phyloP scores from a whole-genome alignment of 1,284 basidiomycete species.

The Hypsizygus ulmarius region DNA sequence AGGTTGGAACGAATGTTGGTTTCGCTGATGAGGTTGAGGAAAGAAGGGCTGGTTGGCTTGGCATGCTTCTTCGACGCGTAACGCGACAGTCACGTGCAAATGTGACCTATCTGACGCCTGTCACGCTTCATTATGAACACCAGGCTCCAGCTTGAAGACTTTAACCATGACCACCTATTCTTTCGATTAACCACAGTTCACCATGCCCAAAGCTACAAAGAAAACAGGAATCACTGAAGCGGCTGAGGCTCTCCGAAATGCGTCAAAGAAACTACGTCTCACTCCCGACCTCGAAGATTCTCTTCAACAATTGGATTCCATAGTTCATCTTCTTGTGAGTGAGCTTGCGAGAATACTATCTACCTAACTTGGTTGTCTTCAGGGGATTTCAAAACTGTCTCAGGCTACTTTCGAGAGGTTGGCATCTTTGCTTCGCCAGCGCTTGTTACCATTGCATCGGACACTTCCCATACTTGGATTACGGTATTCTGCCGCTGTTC shows the following conservation, averaged over 20 bases:
- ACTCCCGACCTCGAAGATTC: slow-evolving; percentile 14
- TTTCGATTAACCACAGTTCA: neutral
- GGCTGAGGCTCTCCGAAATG: slow-evolving; percentile 13
- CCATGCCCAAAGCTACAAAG: neutral
- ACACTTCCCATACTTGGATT: slow-evolving; percentile 19
- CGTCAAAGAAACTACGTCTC: slow-evolving; percentile 15
- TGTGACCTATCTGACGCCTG: neutral
- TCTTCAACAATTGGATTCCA: slow-evolving; percentile 19
- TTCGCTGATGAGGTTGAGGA: neutral
- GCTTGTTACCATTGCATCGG: slow-evolving; percentile 21
- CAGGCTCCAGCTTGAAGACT: neutral
- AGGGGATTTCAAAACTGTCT: slow-evolving; percentile 16
- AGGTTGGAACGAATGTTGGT: neutral
- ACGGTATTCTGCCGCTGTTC: slow-evolving; percentile 18
- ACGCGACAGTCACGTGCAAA: slow-evolving; percentile 7
- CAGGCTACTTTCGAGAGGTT: slow-evolving; percentile 14
- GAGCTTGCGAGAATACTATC: neutral
- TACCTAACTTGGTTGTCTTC: neutral
- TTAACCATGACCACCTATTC: neutral
- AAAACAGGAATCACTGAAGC: slow-evolving; percentile 3
- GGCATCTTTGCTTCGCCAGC: slow-evolving; percentile 19
- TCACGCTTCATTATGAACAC: neutral
- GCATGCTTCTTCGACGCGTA: neutral
- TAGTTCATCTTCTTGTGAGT: slow-evolving; percentile 19
- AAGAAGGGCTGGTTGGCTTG: neutral